A percentile compares a stretch with the other conserved stretches of the same genome.
phyloP scores from a whole-genome alignment of 371 early-diverging fungal genomes.

The Mortierella sp. region DNA sequence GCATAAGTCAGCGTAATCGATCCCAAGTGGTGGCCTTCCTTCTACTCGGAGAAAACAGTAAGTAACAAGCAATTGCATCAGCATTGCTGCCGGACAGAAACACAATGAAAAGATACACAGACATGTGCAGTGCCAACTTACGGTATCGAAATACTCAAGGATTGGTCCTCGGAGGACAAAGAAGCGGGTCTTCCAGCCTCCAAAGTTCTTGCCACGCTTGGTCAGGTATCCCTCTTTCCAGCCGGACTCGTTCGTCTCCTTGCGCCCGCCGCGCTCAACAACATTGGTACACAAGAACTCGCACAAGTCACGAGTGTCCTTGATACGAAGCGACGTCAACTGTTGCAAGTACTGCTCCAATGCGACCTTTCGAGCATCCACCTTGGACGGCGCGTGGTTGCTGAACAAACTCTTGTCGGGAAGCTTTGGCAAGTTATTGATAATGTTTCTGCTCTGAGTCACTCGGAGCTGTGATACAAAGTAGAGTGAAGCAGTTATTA shows the following conservation, averaged over 20 bases:
- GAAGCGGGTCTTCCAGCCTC: conserved; percentile 88
- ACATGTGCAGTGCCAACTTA: conserved; percentile 41
- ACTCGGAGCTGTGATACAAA: conserved; percentile 64
- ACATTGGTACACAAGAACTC: conserved; percentile 84
- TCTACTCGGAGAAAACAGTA: conserved; percentile 48
- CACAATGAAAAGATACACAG: neutral
- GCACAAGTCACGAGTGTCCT: conserved; percentile 76
- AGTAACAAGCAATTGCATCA: neutral
- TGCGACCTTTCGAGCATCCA: conserved; percentile 78
- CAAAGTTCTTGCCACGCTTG: conserved; percentile 89
- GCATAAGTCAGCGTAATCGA: conserved; percentile 65
- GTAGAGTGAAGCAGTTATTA: neutral
- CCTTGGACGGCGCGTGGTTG: conserved; percentile 76
- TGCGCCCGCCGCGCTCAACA: conserved; percentile 59
- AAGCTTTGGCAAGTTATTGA: conserved; percentile 70
- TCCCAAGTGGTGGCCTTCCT: conserved; percentile 70
- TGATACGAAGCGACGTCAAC: conserved; percentile 68
- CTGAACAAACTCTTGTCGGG: conserved; percentile 85
- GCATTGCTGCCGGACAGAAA: neutral
- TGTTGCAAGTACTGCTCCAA: conserved; percentile 85
- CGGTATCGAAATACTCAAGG: conserved; percentile 83
- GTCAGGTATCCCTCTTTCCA: conserved; percentile 86
- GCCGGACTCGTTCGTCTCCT: conserved; percentile 41
- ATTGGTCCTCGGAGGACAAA: conserved; percentile 72
- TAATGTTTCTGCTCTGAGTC: conserved; percentile 61